A percentile compares a stretch with the other conserved stretches of the same genome.
Evolutionary conservation across 345 rosid species (phyloP).

Genomic region (Aegle marmelos): DNA sequence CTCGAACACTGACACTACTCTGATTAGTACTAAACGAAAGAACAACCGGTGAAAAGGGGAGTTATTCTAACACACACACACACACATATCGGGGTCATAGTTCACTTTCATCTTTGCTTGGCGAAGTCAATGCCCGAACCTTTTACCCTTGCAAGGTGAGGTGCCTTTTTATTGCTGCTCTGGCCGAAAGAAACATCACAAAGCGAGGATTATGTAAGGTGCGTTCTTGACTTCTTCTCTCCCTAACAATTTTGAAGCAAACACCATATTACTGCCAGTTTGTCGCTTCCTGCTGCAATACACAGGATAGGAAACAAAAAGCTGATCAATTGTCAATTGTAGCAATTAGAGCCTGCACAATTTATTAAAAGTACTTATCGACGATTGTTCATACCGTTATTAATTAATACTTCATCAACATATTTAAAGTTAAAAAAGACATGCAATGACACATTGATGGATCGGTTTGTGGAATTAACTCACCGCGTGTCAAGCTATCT

Average conservation of each 20-base stretch:
- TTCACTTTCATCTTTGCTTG: constrained; percentile 5
- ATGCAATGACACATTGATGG: not conserved
- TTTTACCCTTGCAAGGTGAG: constrained; percentile 29
- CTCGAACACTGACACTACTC: not conserved
- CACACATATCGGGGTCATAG: not conserved
- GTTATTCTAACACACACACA: not conserved
- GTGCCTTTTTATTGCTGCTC: constrained; percentile 15
- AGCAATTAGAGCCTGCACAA: not conserved
- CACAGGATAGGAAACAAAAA: not conserved
- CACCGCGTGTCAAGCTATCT: constrained; percentile 4
- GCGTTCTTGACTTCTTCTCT: constrained; percentile 82
- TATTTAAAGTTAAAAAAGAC: not conserved
- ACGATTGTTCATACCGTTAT: not conserved
- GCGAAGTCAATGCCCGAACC: constrained; percentile 90
- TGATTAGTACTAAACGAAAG: not conserved
- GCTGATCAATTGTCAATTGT: not conserved
- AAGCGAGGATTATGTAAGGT: constrained; percentile 50
- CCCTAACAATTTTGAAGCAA: not conserved
- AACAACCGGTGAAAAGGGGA: not conserved
- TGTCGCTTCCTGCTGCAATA: constrained; percentile 11
- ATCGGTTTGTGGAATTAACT: not conserved
- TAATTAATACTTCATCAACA: too few species aligned
- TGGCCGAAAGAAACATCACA: constrained; percentile 23
- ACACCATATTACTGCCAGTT: not conserved
- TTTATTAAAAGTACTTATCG: not conserved